Evolutionary conservation across 306 rosid species (phyloP).

Genomic region (Alnus glutinosa): DNA sequence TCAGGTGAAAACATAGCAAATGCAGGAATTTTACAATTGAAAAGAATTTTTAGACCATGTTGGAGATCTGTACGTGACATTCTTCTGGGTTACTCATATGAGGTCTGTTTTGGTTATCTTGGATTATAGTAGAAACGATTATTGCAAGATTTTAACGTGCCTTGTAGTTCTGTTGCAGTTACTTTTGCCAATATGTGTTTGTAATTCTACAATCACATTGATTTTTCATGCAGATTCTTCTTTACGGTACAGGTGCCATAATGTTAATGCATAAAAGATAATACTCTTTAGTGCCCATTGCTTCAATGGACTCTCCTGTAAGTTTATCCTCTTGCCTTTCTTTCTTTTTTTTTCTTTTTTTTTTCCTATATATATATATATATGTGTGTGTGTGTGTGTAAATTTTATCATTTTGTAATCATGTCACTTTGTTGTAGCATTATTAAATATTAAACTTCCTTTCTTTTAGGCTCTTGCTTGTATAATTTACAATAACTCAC

Average conservation of each 20-base stretch:
- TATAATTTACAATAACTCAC: neutral
- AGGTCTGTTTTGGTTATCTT: neutral
- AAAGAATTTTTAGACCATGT: constrained; percentile 1
- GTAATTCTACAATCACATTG: neutral
- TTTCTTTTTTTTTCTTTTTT: neutral
- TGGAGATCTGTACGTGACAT: neutral
- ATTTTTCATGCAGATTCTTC: constrained; percentile 1
- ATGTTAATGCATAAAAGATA: constrained; percentile 17
- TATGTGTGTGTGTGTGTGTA: too few species aligned
- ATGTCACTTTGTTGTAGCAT: neutral
- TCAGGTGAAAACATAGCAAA: neutral
- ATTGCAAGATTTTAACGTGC: neutral
- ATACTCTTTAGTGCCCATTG: constrained; percentile 14
- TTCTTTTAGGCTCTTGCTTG: neutral
- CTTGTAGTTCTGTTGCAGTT: neutral
- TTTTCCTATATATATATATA: too few species aligned
- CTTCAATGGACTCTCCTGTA: constrained; percentile 56
- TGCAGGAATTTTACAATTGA: neutral
- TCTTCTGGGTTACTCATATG: constrained; percentile 1
- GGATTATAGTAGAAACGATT: neutral
- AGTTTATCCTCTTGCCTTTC: constrained; percentile 29
- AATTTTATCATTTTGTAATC: neutral
- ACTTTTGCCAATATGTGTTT: neutral
- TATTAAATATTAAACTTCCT: neutral
- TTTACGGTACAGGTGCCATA: constrained; percentile 33